phyloP scores from a whole-genome alignment of 306 rosid species.

The Vachellia pachyceras region DNA sequence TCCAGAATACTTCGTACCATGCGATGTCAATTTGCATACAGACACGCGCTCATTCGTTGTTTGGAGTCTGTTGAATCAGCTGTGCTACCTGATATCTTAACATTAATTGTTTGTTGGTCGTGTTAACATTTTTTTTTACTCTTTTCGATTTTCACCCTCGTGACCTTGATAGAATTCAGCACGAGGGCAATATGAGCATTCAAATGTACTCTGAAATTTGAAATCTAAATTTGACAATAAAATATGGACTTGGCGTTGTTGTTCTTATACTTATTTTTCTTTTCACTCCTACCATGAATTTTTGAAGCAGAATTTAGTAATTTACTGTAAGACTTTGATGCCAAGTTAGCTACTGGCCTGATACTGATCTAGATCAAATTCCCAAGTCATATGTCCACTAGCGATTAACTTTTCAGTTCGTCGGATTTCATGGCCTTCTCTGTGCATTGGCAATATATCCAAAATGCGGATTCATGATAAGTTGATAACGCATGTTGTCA shows the following conservation, averaged over 20 bases:
- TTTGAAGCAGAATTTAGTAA: constrained; percentile 1
- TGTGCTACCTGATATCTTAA: background rate
- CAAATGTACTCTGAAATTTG: background rate
- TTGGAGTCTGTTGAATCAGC: background rate
- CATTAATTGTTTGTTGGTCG: background rate
- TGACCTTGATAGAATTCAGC: background rate
- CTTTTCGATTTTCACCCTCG: background rate
- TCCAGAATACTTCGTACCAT: too few species aligned
- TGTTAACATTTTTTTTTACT: background rate
- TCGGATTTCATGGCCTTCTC: background rate
- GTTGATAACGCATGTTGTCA: background rate
- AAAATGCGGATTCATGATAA: too few species aligned
- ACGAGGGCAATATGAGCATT: background rate
- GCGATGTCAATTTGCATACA: background rate
- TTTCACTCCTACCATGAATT: background rate
- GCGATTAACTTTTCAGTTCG: background rate
- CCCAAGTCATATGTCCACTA: background rate
- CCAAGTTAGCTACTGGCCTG: constrained; percentile 2
- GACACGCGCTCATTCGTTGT: background rate
- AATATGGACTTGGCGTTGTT: background rate
- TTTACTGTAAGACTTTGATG: constrained; percentile 13
- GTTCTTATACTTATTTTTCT: background rate
- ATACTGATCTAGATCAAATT: constrained; percentile 18
- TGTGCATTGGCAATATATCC: background rate
- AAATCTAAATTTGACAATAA: constrained; percentile 2